Conservation (phyloP, 768 basidiomycete genomes). For the Lentinus tigrinus region DNA sequence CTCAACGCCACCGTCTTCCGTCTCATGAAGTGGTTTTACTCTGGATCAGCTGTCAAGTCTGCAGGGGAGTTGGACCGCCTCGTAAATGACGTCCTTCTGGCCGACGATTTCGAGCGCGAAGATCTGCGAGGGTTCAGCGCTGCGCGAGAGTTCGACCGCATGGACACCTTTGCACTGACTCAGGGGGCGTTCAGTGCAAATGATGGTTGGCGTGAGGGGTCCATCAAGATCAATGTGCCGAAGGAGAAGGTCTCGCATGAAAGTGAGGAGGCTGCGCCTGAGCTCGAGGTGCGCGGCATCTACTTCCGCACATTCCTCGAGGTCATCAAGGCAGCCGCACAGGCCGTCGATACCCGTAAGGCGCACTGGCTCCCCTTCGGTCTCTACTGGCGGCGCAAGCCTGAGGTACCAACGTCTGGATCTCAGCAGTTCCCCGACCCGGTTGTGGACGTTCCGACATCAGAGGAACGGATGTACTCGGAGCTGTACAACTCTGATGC, state of each 20-base stretch:
- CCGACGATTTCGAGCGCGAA: neutral
- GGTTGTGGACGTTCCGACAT: no score
- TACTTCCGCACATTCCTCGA: conserved; percentile 23
- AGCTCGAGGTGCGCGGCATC: conserved; percentile 29
- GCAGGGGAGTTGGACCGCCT: conserved; percentile 25
- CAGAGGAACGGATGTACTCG: neutral
- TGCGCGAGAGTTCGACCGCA: neutral
- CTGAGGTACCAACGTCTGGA: no score
- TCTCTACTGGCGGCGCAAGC: neutral
- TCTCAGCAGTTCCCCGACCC: no score
- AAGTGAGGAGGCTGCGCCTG: conserved; percentile 30
- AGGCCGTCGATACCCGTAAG: neutral
- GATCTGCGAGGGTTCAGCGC: neutral
- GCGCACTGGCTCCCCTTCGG: conserved; percentile 9
- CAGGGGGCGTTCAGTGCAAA: conserved; percentile 1
- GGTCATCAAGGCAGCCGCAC: neutral
- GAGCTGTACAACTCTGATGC: conserved; percentile 15
- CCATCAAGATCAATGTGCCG: conserved; percentile 25
- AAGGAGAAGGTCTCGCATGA: conserved; percentile 1
- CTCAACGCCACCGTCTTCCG: conserved; percentile 21
- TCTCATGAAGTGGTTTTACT: conserved; percentile 33
- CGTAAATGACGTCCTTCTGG: conserved; percentile 14
- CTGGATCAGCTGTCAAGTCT: conserved; percentile 28
- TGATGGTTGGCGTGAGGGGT: conserved; percentile 18
- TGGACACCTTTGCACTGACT: neutral